Conservation (phyloP, 192 early-diverging fungal genomes). For the Geranomyces michiganensis region DNA sequence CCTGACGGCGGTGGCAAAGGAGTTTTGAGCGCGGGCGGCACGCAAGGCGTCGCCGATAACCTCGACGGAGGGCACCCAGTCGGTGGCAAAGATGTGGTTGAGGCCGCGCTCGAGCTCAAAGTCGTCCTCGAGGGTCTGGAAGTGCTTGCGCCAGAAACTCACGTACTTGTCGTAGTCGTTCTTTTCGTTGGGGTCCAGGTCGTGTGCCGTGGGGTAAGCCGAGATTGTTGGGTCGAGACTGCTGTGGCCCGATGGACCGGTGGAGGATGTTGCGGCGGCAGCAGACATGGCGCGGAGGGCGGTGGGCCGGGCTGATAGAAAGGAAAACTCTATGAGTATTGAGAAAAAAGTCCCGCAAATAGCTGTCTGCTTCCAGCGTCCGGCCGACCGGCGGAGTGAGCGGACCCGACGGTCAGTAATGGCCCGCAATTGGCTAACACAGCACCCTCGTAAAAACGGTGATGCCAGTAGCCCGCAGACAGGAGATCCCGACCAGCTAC, state of each 20-base stretch:
- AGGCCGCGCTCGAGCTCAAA: conserved; percentile 98
- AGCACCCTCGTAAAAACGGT: too few species aligned
- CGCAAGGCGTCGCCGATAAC: conserved; percentile 88
- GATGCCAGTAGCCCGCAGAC: too few species aligned
- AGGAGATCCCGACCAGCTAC: too few species aligned
- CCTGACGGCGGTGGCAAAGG: conserved; percentile 90
- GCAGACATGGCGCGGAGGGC: not conserved
- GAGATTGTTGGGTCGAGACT: conserved; percentile 31
- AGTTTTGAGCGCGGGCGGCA: conserved; percentile 91
- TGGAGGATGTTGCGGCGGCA: not conserved
- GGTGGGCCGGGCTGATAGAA: not conserved
- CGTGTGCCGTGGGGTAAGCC: conserved; percentile 39
- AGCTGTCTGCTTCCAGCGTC: too few species aligned
- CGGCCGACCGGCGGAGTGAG: too few species aligned
- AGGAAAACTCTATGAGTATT: too few species aligned
- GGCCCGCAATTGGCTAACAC: too few species aligned
- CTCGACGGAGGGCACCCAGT: conserved; percentile 89
- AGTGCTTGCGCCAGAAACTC: conserved; percentile 54
- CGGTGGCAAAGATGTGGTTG: conserved; percentile 96
- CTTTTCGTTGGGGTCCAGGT: conserved; percentile 54
- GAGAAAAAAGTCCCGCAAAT: too few species aligned
- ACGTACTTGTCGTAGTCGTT: conserved; percentile 60
- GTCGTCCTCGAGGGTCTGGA: conserved; percentile 75
- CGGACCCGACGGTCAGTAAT: too few species aligned
- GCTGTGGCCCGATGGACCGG: conserved; percentile 24